Percentiles rank a stretch among this genome's conserved stretches.
Conservation (phyloP, 1,139 yeast genomes). For the Geotrichum histeridarum region DNA sequence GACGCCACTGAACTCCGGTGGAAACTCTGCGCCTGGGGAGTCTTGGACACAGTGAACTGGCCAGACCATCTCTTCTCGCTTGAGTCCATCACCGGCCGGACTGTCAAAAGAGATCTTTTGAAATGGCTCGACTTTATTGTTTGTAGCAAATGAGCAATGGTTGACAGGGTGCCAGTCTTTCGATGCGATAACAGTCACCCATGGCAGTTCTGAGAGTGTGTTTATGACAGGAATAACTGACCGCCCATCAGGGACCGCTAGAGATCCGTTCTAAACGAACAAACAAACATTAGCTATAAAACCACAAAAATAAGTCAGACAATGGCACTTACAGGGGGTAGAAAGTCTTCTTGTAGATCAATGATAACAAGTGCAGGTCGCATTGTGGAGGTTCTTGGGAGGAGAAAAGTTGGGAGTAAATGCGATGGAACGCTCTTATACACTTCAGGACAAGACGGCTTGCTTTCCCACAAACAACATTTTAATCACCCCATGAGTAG, state of each 20-base stretch:
- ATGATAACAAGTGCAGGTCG: conserved; percentile 60
- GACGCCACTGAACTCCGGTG: conserved; percentile 40
- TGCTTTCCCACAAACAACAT: too few relatives aligned
- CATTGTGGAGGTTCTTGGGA: too few relatives aligned
- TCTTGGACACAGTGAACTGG: conserved; percentile 86
- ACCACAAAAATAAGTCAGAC: not conserved
- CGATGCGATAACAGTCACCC: conserved; percentile 66
- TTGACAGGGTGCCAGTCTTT: conserved; percentile 84
- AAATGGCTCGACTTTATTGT: conserved; percentile 49
- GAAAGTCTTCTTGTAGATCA: conserved; percentile 82
- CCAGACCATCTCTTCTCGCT: conserved; percentile 56
- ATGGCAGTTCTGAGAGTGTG: conserved; percentile 42
- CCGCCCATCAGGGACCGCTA: conserved; percentile 70
- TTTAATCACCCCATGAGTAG: too few relatives aligned
- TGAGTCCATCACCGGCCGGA: conserved; percentile 44
- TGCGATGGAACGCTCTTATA: too few relatives aligned
- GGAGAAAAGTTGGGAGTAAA: too few relatives aligned
- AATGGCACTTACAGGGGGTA: conserved; percentile 48
- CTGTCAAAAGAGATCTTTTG: conserved; percentile 44
- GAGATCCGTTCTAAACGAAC: conserved; percentile 47
- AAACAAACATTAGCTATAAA: not conserved
- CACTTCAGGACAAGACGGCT: too few relatives aligned
- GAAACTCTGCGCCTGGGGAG: conserved; percentile 61
- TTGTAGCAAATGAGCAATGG: conserved; percentile 71
- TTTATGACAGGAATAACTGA: conserved; percentile 50